These are phyloP conservation scores for Peronosclerospora sorghi DNA, from an alignment of 352 stramenopile species.

Conservation along the genomic window DNA sequence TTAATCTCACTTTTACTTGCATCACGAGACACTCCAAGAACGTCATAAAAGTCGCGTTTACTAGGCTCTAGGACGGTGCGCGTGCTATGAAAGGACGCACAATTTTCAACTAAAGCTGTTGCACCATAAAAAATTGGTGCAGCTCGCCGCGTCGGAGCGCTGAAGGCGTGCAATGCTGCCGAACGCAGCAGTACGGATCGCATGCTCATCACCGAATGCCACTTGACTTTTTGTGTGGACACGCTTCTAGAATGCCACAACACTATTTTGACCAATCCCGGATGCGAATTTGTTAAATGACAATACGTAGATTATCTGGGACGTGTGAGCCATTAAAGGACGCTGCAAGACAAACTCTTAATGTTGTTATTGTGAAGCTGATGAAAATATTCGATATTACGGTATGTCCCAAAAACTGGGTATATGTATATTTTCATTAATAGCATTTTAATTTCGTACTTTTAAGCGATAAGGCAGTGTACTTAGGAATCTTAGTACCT, in stretches of 20 bases:
- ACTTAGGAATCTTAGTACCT: too few species aligned
- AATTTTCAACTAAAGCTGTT: slow-evolving; percentile 7
- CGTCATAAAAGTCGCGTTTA: slow-evolving; percentile 95
- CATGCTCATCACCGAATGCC: slow-evolving; percentile 20
- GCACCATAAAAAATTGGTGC: slow-evolving; percentile 1
- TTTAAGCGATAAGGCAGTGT: too few species aligned
- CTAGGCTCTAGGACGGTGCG: slow-evolving; percentile 26
- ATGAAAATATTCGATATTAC: too few species aligned
- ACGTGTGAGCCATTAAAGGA: slow-evolving; percentile 24
- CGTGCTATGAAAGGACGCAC: slow-evolving; percentile 54
- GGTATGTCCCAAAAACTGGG: too few species aligned
- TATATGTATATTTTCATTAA: too few species aligned
- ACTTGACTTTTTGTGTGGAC: slow-evolving; percentile 16
- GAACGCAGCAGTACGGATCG: slow-evolving; percentile 21
- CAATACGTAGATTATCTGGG: slow-evolving; percentile 6
- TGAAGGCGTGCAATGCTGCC: slow-evolving; percentile 7
- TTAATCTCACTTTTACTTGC: slow-evolving; percentile 95
- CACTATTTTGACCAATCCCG: slow-evolving; percentile 6
- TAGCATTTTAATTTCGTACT: too few species aligned
- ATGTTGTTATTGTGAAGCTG: too few species aligned
- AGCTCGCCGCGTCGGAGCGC: slow-evolving; percentile 1
- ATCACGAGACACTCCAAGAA: slow-evolving; percentile 84
- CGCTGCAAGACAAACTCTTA: neutral
- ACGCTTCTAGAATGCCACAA: slow-evolving; percentile 16
- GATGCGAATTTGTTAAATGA: neutral